phyloP scores from a whole-genome alignment of 2,329 filamentous ascomycete species.

The Trichoderma lentiforme region DNA sequence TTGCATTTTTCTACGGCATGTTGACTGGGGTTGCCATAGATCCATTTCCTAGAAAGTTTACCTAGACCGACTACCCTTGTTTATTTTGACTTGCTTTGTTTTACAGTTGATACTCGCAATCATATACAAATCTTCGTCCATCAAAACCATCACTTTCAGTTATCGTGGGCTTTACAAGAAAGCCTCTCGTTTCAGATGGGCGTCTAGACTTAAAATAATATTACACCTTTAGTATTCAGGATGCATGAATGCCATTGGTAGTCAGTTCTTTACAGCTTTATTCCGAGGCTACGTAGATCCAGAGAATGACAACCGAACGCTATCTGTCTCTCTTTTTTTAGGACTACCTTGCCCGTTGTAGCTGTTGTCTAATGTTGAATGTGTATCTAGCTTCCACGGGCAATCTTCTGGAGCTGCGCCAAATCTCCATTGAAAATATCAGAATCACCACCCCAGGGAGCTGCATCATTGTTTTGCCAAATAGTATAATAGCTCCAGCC shows the following conservation, averaged over 20 bases:
- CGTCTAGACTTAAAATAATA: neutral
- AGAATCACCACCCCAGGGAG: constrained; percentile 23
- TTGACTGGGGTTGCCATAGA: neutral
- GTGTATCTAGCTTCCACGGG: constrained; percentile 10
- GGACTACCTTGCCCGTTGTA: neutral
- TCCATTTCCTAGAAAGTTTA: neutral
- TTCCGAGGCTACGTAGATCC: neutral
- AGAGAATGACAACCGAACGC: neutral
- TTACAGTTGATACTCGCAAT: neutral
- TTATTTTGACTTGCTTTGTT: neutral
- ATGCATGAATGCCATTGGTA: neutral
- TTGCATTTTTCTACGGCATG: neutral
- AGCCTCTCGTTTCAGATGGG: neutral
- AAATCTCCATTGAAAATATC: constrained; percentile 25
- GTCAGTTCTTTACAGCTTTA: neutral
- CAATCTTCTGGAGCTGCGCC: constrained; percentile 24
- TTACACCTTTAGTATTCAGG: neutral
- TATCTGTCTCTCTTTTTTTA: neutral
- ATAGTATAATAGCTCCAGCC: constrained; percentile 53
- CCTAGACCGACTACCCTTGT: neutral
- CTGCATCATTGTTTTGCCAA: constrained; percentile 34
- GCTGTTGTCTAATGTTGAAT: neutral
- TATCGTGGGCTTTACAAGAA: neutral
- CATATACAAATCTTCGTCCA: neutral
- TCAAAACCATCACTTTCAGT: neutral